Base-by-base conservation (phyloP, 805 yeast genomes). In the Pichia rugopelliculosa region DNA sequence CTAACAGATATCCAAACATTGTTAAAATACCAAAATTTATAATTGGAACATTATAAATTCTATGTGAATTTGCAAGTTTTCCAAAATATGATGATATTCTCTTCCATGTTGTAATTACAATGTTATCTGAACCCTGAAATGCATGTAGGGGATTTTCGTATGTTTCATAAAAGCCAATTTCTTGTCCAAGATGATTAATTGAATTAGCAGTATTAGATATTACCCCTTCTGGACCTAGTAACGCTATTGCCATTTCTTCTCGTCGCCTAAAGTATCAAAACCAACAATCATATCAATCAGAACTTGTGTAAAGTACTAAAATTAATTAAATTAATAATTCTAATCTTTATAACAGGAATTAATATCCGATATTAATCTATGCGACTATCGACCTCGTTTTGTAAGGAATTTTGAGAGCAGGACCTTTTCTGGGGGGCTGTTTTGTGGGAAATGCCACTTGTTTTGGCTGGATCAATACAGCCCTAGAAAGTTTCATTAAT, bases 21-120 rank as follows among this genome's bases (percentile, higher is more conserved):
- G 62, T 33, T 10, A 84, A 67, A 17, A 84, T 74, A 15, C 68
- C 46, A 67, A 78, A 74, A 57, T 83, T 84, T 42, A 82, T 55
- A 0, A 76, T 47, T 0, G 91, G 87, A 0, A 84, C 62, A 40
- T 75, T 73, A 41, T 68, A 60, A 3, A 80, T 23, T 30, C 61
- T 46, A 27, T 45, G 48, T 17, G 54, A 43, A 24, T 59, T 55
- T 37, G 53, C 45, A 18, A 36, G 17, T 22, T 50, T 50, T 36
- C 51, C 48, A 33, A 52, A 27, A 15, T 36, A n/a, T 10, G 17
- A 15, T 2, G 38, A 44, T 9, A 36, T 12, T 8, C 33, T 26
- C 22, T 12, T 41, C 24, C 20, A 45, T 24, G 12, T 37, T 33
- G 17, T 30, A 3, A 34, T 20, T 11, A 47, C 5, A 18, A 18